These are phyloP conservation scores for Protomyces lactucae-debilis DNA, from an alignment of 1,139 yeast species.

Conservation along the genomic window DNA sequence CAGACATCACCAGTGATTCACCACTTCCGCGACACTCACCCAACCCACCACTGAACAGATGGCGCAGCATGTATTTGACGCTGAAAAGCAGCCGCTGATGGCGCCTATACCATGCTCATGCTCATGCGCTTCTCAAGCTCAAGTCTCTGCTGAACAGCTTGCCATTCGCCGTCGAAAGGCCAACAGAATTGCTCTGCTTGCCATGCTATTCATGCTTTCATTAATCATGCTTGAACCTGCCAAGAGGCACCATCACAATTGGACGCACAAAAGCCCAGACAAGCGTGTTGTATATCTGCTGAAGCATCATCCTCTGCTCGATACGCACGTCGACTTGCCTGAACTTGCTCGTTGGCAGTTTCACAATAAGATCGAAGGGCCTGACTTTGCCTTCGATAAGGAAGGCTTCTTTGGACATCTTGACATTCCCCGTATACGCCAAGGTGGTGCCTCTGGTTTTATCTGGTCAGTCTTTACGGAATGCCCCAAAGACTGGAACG, in stretches of 20 bases:
- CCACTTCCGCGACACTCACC: not conserved
- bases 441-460: slow-evolving; percentile 47
- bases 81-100: not conserved
- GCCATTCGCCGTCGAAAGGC: not conserved
- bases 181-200: not conserved
- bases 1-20: not conserved
- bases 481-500: slow-evolving; percentile 17
- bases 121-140: not conserved
- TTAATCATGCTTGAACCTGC: not conserved
- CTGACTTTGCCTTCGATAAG: slow-evolving; percentile 37
- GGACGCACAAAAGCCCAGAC: not conserved
- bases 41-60: no score
- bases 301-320: slow-evolving; percentile 42
- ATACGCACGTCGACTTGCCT: slow-evolving; percentile 52
- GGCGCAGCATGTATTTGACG: not conserved
- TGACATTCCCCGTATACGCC: slow-evolving; percentile 42
- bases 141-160: not conserved
- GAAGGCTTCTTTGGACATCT: slow-evolving; percentile 44
- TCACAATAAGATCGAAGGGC: slow-evolving; percentile 44
- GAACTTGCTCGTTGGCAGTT: slow-evolving; percentile 45
- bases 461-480: slow-evolving; percentile 41
- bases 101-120: not conserved
- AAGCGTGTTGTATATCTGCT: slow-evolving; percentile 10
- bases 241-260: not conserved
- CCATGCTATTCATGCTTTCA: not conserved